Conservation (phyloP, 2,329 filamentous ascomycete species). For the Colletotrichum tanaceti region DNA sequence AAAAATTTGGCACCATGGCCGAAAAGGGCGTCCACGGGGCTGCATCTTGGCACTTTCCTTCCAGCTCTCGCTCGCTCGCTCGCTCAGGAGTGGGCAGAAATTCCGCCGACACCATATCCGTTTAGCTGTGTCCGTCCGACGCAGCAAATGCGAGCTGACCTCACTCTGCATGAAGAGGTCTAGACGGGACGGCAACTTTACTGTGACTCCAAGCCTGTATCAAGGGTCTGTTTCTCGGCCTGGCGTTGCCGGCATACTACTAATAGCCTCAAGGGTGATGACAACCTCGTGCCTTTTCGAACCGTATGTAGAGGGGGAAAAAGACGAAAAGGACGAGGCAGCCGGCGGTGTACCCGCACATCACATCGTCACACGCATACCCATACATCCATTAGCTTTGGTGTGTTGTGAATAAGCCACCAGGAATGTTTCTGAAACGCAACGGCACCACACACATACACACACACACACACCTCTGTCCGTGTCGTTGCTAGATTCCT, state of each 20-base stretch:
- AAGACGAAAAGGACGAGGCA: too few relatives aligned
- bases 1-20: neutral
- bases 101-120: neutral
- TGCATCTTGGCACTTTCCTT: constrained; percentile 4
- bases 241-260: constrained; percentile 1
- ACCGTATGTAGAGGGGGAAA: neutral
- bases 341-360: neutral
- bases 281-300: neutral
- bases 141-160: neutral
- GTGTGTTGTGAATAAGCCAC: neutral
- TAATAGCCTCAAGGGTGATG: neutral
- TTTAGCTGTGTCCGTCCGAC: neutral
- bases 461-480: too few relatives aligned
- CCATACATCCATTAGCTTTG: neutral
- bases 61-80: neutral
- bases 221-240: neutral
- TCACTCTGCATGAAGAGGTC: constrained; percentile 20
- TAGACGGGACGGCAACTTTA: neutral
- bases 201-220: constrained; percentile 10
- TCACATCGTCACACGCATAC: too few relatives aligned
- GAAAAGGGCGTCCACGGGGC: neutral
- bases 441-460: neutral
- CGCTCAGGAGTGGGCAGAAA: neutral
- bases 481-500: neutral
- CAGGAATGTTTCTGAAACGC: too few relatives aligned